Conservation (phyloP, 805 yeast genomes). For the Myxozyma vanderwaltii region DNA sequence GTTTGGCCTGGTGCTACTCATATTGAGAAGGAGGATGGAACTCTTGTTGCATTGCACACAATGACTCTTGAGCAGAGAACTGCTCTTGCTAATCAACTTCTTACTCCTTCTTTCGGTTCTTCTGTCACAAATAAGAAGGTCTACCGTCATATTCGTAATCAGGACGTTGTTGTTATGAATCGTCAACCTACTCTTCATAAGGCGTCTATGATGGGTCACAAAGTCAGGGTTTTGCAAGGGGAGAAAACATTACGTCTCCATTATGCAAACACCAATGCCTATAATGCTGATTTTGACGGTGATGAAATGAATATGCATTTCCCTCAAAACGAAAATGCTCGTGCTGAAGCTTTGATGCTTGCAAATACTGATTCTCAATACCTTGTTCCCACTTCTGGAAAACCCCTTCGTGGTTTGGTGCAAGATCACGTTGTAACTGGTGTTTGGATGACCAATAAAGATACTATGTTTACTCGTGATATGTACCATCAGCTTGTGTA, state of each 20-base stretch:
- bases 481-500: constrained; percentile 90
- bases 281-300: constrained; percentile 98
- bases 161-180: constrained; percentile 96
- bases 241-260: constrained; percentile 95
- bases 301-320: constrained; percentile 99
- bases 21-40: constrained; percentile 94
- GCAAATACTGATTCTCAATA: constrained; percentile 98
- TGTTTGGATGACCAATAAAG: constrained; percentile 95
- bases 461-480: constrained; percentile 86
- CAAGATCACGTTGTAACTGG: constrained; percentile 99
- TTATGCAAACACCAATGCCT: constrained; percentile 98
- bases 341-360: constrained; percentile 90
- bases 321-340: constrained; percentile 96
- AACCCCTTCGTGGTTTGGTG: constrained; percentile 97
- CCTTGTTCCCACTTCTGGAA: constrained; percentile 96
- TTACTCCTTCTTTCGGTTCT: constrained; percentile 64
- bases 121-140: constrained; percentile 78
- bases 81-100: constrained; percentile 88
- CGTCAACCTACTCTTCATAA: constrained; percentile 99
- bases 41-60: constrained; percentile 74
- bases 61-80: constrained; percentile 94
- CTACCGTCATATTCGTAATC: constrained; percentile 87
- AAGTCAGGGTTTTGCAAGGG: constrained; percentile 93
- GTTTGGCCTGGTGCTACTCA: constrained; percentile 99
- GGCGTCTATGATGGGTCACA: constrained; percentile 99